These are phyloP conservation scores for Xylariaceae sp. DNA, from an alignment of 2,329 filamentous ascomycete genomes.

Conservation along the genomic window DNA sequence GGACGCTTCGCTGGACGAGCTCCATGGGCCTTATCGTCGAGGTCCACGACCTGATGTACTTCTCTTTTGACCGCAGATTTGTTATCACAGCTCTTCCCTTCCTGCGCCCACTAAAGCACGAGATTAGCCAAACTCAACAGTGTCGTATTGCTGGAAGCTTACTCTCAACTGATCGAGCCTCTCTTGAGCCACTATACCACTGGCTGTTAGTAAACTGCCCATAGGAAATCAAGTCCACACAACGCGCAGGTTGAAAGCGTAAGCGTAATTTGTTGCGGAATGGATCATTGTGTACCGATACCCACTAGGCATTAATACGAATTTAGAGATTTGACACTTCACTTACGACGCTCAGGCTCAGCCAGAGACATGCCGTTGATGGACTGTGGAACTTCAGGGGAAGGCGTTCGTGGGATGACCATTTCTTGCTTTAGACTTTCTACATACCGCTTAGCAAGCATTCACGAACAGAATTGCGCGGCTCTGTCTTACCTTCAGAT, in stretches of 20 bases:
- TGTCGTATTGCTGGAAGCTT: background rate
- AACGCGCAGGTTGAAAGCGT: too few species aligned
- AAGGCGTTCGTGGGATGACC: conserved; percentile 39
- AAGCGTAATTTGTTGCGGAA: too few species aligned
- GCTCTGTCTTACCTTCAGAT: conserved; percentile 35
- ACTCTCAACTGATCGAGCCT: conserved; percentile 39
- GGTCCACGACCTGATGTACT: conserved; percentile 32
- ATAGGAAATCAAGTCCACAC: too few species aligned
- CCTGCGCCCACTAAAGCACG: conserved; percentile 7
- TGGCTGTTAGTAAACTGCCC: background rate
- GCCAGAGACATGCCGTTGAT: conserved; percentile 29
- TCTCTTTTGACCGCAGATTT: conserved; percentile 34
- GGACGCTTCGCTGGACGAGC: conserved; percentile 22
- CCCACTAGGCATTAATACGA: too few species aligned
- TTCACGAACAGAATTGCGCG: background rate
- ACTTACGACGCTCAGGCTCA: conserved; percentile 32
- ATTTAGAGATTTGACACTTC: background rate
- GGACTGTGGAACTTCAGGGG: conserved; percentile 16
- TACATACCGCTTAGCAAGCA: conserved; percentile 14
- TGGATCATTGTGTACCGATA: too few species aligned
- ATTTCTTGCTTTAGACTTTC: conserved; percentile 39
- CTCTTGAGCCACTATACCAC: conserved; percentile 36
- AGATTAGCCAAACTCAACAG: background rate
- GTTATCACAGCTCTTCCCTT: conserved; percentile 25
- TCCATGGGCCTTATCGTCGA: conserved; percentile 27